A percentile compares a stretch with the other conserved stretches of the same genome.
phyloP scores from a whole-genome alignment of 495 filamentous ascomycete species.

The Podospora pseudoanserina region DNA sequence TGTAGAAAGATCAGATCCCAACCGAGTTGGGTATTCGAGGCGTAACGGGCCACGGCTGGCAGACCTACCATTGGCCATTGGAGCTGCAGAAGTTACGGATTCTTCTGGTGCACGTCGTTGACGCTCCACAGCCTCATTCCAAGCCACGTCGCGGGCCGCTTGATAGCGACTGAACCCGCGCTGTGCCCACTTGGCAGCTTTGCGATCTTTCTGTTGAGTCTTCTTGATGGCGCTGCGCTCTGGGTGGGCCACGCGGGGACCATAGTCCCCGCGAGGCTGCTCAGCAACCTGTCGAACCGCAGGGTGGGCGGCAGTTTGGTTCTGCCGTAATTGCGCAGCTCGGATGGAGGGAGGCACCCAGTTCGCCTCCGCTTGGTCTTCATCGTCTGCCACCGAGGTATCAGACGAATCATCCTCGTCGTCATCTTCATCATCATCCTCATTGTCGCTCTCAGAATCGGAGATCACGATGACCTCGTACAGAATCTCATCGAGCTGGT shows the following conservation, averaged over 20 bases:
- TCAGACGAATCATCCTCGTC: constrained; percentile 46
- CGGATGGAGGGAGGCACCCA: background rate
- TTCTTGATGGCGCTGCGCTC: constrained; percentile 22
- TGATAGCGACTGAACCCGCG: constrained; percentile 40
- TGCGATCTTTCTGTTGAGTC: constrained; percentile 21
- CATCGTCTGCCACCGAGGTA: background rate
- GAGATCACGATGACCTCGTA: constrained; percentile 79
- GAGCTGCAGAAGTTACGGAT: constrained; percentile 6
- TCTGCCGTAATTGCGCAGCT: background rate
- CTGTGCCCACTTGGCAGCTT: constrained; percentile 27
- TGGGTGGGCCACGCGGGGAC: background rate
- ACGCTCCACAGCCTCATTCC: constrained; percentile 32
- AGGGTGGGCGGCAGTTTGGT: background rate
- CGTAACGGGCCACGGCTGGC: constrained; percentile 8
- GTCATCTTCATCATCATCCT: background rate
- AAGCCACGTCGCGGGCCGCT: constrained; percentile 35
- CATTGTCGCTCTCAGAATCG: constrained; percentile 63
- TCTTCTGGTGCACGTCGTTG: constrained; percentile 21
- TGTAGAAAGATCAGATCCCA: background rate
- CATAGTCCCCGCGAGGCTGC: background rate
- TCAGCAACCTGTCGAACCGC: background rate
- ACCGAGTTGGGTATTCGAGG: constrained; percentile 5
- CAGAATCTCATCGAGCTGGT: constrained; percentile 74
- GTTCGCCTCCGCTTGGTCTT: background rate
- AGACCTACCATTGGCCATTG: constrained; percentile 8